Conservation (phyloP, 768 basidiomycete genomes). For the Podaxis pistillaris region DNA sequence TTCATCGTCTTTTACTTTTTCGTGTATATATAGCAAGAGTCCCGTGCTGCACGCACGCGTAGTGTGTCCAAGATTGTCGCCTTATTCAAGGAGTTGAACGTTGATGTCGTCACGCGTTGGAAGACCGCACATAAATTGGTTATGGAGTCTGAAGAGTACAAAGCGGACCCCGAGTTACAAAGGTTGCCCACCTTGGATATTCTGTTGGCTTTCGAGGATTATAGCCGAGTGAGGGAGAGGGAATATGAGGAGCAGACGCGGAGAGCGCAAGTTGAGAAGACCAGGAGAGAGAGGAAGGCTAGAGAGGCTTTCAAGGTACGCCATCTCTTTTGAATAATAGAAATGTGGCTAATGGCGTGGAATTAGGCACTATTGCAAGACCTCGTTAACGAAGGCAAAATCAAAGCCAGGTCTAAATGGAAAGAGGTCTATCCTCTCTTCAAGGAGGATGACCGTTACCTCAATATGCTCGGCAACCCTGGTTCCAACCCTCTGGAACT, state of each 20-base stretch:
- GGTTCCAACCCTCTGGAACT: constrained; percentile 95
- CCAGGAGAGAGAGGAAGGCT: constrained; percentile 82
- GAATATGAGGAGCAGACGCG: constrained; percentile 90
- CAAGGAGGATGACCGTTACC: constrained; percentile 78
- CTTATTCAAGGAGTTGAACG: constrained; percentile 83
- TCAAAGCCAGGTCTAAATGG: constrained; percentile 89
- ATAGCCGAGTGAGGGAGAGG: constrained; percentile 83
- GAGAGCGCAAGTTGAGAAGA: constrained; percentile 77
- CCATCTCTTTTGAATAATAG: constrained; percentile 16
- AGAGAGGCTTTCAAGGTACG: constrained; percentile 86
- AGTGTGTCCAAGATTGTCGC: constrained; percentile 81
- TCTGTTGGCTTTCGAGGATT: constrained; percentile 91
- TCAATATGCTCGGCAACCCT: constrained; percentile 84
- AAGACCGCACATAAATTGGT: constrained; percentile 78
- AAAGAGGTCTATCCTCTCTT: constrained; percentile 82
- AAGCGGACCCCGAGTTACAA: constrained; percentile 70
- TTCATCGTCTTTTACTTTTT: background rate
- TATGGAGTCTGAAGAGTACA: constrained; percentile 76
- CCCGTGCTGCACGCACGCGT: constrained; percentile 69
- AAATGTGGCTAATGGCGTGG: background rate
- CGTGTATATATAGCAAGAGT: constrained; percentile 60
- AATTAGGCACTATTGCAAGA: constrained; percentile 67
- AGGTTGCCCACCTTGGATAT: constrained; percentile 90
- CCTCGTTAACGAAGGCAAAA: constrained; percentile 59
- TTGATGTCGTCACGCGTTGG: constrained; percentile 95